Conservation (phyloP, 2,329 filamentous ascomycete genomes). For the Fusarium agapanthi region DNA sequence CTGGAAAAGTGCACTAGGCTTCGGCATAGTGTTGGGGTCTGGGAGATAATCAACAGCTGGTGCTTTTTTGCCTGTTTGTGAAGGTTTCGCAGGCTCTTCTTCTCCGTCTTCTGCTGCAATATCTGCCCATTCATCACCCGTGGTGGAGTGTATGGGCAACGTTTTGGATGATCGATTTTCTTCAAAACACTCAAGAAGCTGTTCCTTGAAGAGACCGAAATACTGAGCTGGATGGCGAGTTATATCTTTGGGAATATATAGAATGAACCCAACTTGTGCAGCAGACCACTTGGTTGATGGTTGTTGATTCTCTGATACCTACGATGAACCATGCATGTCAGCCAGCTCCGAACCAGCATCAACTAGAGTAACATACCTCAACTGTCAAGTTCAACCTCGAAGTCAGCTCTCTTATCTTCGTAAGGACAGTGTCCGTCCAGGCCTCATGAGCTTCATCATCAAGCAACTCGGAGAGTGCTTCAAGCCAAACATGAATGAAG, state of each 20-base stretch:
- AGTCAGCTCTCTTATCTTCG: constrained; percentile 40
- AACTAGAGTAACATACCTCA: constrained; percentile 44
- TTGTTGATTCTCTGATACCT: constrained; percentile 39
- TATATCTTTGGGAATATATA: constrained; percentile 49
- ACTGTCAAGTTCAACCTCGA: constrained; percentile 48
- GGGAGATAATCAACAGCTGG: constrained; percentile 49
- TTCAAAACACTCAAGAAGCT: constrained; percentile 49
- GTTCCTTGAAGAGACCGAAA: constrained; percentile 47
- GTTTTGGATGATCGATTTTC: constrained; percentile 22
- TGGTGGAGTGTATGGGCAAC: constrained; percentile 33
- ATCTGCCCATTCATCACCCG: constrained; percentile 56
- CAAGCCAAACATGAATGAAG: constrained; percentile 53
- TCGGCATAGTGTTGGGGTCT: constrained; percentile 50
- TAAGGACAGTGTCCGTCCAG: constrained; percentile 55
- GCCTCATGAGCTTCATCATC: constrained; percentile 51
- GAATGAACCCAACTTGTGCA: constrained; percentile 49
- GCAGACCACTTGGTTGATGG: constrained; percentile 51
- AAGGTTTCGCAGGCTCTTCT: constrained; percentile 4
- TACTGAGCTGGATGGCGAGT: constrained; percentile 47
- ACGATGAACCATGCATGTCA: background rate
- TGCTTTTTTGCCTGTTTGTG: background rate
- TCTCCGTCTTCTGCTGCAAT: constrained; percentile 46
- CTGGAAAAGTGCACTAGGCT: constrained; percentile 58
- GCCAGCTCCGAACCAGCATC: background rate
- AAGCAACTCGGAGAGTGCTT: constrained; percentile 51